Conservation (phyloP, 768 basidiomycete genomes). For the Tubosaeta sp. region DNA sequence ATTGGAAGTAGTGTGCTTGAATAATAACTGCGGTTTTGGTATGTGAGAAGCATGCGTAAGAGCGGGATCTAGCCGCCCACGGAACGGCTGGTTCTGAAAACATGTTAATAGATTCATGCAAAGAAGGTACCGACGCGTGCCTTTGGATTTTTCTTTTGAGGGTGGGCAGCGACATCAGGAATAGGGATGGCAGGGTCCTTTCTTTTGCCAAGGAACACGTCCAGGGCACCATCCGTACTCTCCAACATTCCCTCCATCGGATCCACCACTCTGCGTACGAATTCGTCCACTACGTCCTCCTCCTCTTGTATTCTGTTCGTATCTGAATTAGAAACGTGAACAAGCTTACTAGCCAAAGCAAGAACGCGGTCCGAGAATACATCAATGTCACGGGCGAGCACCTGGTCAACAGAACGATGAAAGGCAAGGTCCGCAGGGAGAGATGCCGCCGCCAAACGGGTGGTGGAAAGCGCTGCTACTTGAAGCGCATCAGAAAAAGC, state of each 20-base stretch:
- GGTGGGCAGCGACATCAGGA: constrained; percentile 34
- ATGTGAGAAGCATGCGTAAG: constrained; percentile 74
- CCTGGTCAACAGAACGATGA: constrained; percentile 79
- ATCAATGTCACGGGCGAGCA: constrained; percentile 69
- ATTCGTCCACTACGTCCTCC: constrained; percentile 84
- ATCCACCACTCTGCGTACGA: constrained; percentile 74
- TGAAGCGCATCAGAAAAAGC: constrained; percentile 58
- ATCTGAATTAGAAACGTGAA: constrained; percentile 46
- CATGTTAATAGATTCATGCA: constrained; percentile 6
- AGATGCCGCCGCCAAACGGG: constrained; percentile 50
- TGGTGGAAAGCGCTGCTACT: constrained; percentile 55
- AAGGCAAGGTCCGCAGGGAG: constrained; percentile 80
- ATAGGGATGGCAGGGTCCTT: constrained; percentile 64
- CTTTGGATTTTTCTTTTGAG: constrained; percentile 27
- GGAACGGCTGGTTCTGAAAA: constrained; percentile 32
- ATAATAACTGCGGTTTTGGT: constrained; percentile 76
- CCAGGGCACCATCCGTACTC: constrained; percentile 78
- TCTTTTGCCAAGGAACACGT: constrained; percentile 67
- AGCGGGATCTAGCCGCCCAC: constrained; percentile 51
- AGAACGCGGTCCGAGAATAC: constrained; percentile 62
- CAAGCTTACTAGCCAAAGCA: constrained; percentile 57
- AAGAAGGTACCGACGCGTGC: constrained; percentile 16
- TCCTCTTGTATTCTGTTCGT: constrained; percentile 46
- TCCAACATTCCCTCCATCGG: constrained; percentile 83
- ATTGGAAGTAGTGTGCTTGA: constrained; percentile 60